Evolutionary conservation across 208 protist genomes (phyloP), one percentile per base, ranked within the genome.

Genomic region (Acanthamoeba triangularis): DNA sequence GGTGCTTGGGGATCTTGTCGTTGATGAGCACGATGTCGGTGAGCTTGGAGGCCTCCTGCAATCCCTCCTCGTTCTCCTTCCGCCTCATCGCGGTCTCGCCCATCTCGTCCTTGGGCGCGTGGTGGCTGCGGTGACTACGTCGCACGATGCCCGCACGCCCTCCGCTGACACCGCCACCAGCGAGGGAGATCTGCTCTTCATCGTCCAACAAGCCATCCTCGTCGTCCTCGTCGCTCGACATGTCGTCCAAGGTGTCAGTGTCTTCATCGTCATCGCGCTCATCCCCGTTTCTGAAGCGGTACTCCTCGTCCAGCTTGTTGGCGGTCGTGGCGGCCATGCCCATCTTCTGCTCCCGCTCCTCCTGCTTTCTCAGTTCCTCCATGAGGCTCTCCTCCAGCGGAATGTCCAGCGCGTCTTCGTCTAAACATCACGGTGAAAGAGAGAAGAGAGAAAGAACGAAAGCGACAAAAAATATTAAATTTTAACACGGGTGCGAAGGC

Each of bases 331-430:
- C 61, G 25, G 61, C 28, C 65, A 72, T 37, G 65, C 35, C 44
- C 25, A 49, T 54, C 30, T 8, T 52, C 35, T 82, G 33, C 74
- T 82, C 74, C 6, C 74, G 74, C 74, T 44, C 74, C 74, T 82
- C 74, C 74, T 82, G 41, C 74, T 82, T 82, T 52, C 74, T 82
- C 74, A 82, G 44, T 82, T 82, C 74, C 74, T 82, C 74, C 74
- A 82, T 82, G 44, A 82, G 74, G 44, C 74, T 82, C 74, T 82
- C 74, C 74, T 82, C 74, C 74, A 82, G 44, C 18, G 74, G 74
- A 82, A 82, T 82, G 74, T 82, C 74, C 33, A 82, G 74, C 33
- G 74, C n/a, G 41, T 82, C 74, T 30, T 82, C 74, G 23, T 82
- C 74, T 78, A n/a, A n/a, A n/a, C 52, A 56, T 56, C 16, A 20